Evolutionary conservation across 2,329 filamentous ascomycete genomes (phyloP).

Genomic region (Hymenoscyphus albidus): DNA sequence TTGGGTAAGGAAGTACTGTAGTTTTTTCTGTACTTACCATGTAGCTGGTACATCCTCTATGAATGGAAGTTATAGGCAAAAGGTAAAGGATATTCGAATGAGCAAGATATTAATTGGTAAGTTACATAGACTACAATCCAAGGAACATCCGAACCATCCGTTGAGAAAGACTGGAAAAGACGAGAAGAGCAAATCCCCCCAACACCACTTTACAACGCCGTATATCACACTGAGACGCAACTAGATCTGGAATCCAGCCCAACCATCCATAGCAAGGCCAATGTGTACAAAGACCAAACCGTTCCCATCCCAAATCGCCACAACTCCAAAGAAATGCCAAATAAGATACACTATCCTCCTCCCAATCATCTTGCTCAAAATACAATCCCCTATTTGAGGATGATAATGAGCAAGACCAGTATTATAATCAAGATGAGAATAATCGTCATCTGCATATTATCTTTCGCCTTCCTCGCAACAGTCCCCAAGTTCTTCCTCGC

Average conservation of each 20-base stretch:
- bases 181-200: not conserved
- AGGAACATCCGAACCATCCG: not conserved
- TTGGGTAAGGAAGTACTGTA: no score
- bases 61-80: no score
- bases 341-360: not conserved
- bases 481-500: constrained; percentile 69
- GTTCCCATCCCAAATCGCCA: not conserved
- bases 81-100: no score
- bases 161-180: not conserved
- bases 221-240: constrained; percentile 4
- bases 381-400: constrained; percentile 49
- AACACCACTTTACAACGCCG: not conserved
- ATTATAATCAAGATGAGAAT: constrained; percentile 67
- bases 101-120: not conserved
- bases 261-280: not conserved
- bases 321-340: constrained; percentile 19
- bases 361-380: constrained; percentile 2
- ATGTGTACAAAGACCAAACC: constrained; percentile 5
- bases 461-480: constrained; percentile 69
- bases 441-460: constrained; percentile 78
- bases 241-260: constrained; percentile 1
- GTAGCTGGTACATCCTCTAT: no score
- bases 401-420: constrained; percentile 62
- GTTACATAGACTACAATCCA: not conserved
- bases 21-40: no score